Evolutionary conservation across 139 green algal species (phyloP).

Genomic region (Auxenochlorella protothecoides): DNA sequence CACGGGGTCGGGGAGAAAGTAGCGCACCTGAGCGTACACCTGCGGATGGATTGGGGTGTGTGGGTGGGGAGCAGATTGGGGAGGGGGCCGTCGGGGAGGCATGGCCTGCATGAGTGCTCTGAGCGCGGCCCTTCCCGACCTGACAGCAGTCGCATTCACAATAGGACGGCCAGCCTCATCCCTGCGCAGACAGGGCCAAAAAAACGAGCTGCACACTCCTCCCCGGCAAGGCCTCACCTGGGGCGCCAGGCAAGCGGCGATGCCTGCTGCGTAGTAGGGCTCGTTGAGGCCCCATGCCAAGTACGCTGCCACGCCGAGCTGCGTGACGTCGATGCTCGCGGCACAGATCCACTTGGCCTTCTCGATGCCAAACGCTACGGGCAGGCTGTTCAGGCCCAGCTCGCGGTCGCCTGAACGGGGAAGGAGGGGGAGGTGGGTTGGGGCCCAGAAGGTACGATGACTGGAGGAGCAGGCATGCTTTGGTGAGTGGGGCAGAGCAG

Average conservation of each 20-base stretch:
- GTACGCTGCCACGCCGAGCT: conserved; percentile 72
- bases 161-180: no score
- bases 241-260: conserved; percentile 85
- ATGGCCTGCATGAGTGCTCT: no score
- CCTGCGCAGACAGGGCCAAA: no score
- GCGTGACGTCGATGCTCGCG: conserved; percentile 82
- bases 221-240: conserved; percentile 39
- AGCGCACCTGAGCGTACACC: conserved; percentile 89
- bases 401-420: conserved; percentile 36
- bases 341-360: conserved; percentile 97
- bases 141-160: no score
- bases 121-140: no score
- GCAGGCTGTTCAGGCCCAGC: conserved; percentile 83
- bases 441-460: no score
- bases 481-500: background rate
- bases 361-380: conserved; percentile 94
- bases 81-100: background rate
- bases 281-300: conserved; percentile 68
- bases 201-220: background rate
- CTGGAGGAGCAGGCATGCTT: no score
- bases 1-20: conserved; percentile 94
- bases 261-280: conserved; percentile 72
- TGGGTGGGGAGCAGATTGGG: background rate
- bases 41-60: conserved; percentile 21
- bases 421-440: background rate